A percentile compares a stretch with the other conserved stretches of the same genome.
phyloP scores from a whole-genome alignment of 495 filamentous ascomycete species.

The Bryoglossum gracile region DNA sequence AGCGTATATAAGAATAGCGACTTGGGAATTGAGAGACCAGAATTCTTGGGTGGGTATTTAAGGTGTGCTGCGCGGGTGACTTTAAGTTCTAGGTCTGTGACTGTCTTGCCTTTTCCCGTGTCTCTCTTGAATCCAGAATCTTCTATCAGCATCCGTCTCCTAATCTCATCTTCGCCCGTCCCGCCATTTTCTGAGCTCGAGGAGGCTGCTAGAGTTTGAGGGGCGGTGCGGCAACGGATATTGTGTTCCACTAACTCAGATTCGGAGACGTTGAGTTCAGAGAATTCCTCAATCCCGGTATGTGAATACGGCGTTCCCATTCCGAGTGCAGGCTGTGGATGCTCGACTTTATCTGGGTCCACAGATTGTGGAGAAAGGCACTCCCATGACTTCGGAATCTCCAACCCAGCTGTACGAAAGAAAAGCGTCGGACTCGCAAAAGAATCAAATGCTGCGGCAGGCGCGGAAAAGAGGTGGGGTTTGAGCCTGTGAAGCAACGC shows the following conservation, averaged over 20 bases:
- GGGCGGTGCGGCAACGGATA: too few species aligned
- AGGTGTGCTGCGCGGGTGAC: conserved; percentile 8
- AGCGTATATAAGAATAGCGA: conserved; percentile 9
- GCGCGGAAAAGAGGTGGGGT: conserved; percentile 32
- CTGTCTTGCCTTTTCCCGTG: background rate
- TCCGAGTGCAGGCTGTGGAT: too few species aligned
- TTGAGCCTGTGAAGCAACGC: conserved; percentile 26
- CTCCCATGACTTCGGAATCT: conserved; percentile 10
- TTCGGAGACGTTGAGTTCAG: too few species aligned
- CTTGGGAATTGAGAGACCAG: conserved; percentile 16
- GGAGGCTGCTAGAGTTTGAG: too few species aligned
- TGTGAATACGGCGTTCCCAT: background rate
- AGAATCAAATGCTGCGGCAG: conserved; percentile 40
- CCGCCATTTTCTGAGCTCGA: too few species aligned
- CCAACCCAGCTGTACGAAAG: conserved; percentile 38
- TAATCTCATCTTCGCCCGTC: too few species aligned
- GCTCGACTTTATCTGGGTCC: background rate
- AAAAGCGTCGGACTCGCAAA: conserved; percentile 48
- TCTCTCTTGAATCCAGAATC: background rate
- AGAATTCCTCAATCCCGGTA: background rate
- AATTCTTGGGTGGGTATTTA: conserved; percentile 22
- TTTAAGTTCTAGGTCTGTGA: background rate
- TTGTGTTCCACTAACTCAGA: too few species aligned
- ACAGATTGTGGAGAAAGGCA: background rate
- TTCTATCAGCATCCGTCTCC: too few species aligned